Base-by-base conservation (phyloP, 768 basidiomycete genomes). In the Polyporus arcularius region DNA sequence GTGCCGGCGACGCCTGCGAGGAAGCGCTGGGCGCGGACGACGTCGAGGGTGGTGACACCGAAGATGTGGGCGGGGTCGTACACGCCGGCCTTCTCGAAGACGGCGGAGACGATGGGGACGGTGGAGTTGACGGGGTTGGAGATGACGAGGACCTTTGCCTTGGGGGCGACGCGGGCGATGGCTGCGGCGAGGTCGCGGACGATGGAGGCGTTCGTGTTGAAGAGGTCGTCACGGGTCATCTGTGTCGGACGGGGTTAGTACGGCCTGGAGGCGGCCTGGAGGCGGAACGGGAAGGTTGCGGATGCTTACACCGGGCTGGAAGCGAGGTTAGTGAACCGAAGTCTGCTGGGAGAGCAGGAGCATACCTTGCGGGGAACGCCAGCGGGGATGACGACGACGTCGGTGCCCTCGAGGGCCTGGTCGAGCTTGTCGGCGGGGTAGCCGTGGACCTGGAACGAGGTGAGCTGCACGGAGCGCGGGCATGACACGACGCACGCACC, bases 41-140 rank as follows among this genome's bases (percentile, higher is more conserved):
- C 94, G 71, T 99, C 96, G 72, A 99, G 92, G 71, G 96, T 94
- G 72, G 96, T 98, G 64, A 99, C 90, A 83, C 96, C 97, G 75
- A 97, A 98, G 70, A 98, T 75, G 67, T 84, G 90, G 61, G 80
- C 79, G 57, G 94, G 93, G 81, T 99, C 86, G 79, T 90, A 98
- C 61, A 92, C 92, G 62, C 95, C 95, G 12, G 90, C 90, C 75
- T 94, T 92, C 78, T 91, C 85, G 74, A 97, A 88, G 60, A 91
- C 90, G 67, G 87, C 84, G 47, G 95, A 94, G 67, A 97, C 95
- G 69, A 99, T 97, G 69, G 97, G 96, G 61, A 98, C 97, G 63
- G 97, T 98, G 53, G 90, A 92, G 83, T 93, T 94, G 82, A 97
- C 96, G 56, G 96, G 96, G 88, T 99, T 99, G 69, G 96, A 96